Base-by-base conservation (phyloP, 2,329 filamentous ascomycete genomes). In the Aspergillus aculeatus region DNA sequence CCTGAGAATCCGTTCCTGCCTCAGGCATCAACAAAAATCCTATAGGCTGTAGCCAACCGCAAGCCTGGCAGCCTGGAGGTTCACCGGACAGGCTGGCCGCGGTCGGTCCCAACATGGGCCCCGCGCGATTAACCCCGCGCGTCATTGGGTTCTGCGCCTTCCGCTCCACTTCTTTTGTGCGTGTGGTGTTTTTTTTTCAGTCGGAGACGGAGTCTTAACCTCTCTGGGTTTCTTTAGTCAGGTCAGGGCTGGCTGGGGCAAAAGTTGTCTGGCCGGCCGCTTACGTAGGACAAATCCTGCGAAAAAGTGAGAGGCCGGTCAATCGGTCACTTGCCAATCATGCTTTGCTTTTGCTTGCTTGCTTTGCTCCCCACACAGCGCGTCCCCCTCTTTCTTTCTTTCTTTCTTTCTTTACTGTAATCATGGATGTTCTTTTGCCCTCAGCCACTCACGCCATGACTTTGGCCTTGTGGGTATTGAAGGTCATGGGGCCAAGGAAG, bases 391-490 rank as follows among this genome's bases (percentile, higher is more conserved):
- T 50, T 32, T 32, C 11, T 12, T 31, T 10, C 29, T 19, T 16
- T 31, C 23, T 50, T 21, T 19, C 47, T 49, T 14, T 50, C 23
- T 50, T 14, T 10, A 23, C 26, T 29, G 26, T 10, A 2, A 3
- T 29, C 26, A 29, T 29, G 23, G 26, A 49, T 16, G 19, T 12
- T n/a, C 19, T 47, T n/a, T 54, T 6, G 16, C 24, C 24, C 29
- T 29, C 53, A 55, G 53, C 41, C 53, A 55, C 53, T 47, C 53
- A 55, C 41, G 53, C 53, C 53, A 55, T 55, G 53, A 47, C 41
- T 24, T 29, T 26, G 52, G 14, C 12, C 19, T 26, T 23, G 41
- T 21, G 53, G 41, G 53, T 55, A 55, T 16, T 12, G 41, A 55
- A 29, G 41, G 53, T 55, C 53, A 55, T 55, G 53, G 19, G 35